Evolutionary conservation across 306 rosid species (phyloP), one percentile per base, ranked within the genome.

Genomic region (Acacia acuminata): DNA sequence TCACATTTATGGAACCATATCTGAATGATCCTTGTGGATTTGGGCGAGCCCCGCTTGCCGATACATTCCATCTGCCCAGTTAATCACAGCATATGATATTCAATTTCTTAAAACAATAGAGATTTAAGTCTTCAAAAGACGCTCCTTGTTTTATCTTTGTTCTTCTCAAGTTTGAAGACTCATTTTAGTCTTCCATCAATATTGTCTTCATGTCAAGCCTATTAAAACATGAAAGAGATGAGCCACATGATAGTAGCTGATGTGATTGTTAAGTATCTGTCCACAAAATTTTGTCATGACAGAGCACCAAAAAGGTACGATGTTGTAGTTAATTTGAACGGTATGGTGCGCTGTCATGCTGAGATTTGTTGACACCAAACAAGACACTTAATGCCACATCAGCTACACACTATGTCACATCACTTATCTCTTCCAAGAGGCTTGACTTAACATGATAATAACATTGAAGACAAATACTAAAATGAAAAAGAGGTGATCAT

Each of bases 11-110:
- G 44, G 99, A 93, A 32, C 99, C 99, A 51, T 95, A 95, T 92
- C 89, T 88, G 84, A 95, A 95, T 50, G 99, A 93, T 24, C 99
- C 99, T 83, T 95, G 99, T 11, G 99, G 99, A 77, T 95, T 95
- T 53, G 99, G 99, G 78, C 99, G 97, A 71, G 99, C 98, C 76
- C 99, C 99, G 76, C 99, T 95, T 12, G 99, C 99, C 20, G 99
- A 89, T 79, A 95, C 98, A 72, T 95, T 95, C 98, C 98, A 93
- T 83, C 98, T 95, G 87, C 88, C 82, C 22, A 73, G 78, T 77
- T 24, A 72, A 83, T 75, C 80, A 77, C 20, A 82, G 60, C 76
- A 73, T 76, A 44, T 76, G 69, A 72, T 36, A 19, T 45, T 8
- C 38, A 14, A 34, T 66, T n/a, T 24, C 32, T 61, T 24, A 12